A percentile compares a stretch with the other conserved stretches of the same genome.
Evolutionary conservation across 495 filamentous ascomycete species (phyloP).

Genomic region (Trichoderma reesei): DNA sequence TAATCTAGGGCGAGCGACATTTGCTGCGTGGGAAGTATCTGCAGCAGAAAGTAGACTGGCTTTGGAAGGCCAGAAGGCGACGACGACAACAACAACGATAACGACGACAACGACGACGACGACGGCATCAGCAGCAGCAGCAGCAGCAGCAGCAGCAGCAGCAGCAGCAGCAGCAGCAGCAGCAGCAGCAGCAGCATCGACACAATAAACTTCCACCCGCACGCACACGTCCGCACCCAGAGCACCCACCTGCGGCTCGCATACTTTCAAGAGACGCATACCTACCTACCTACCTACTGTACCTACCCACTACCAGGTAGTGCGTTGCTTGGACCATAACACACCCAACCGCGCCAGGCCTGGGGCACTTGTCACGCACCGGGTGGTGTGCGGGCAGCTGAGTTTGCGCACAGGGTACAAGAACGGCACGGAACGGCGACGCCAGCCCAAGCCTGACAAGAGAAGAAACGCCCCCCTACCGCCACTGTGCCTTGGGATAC

Average conservation of each 20-base stretch:
- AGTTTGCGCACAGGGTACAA: conserved; percentile 3
- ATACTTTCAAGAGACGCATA: no score
- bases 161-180: neutral
- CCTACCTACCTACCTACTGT: no score
- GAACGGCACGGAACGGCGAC: neutral
- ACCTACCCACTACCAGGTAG: neutral
- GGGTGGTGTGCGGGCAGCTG: conserved; percentile 3
- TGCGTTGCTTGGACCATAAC: neutral
- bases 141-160: neutral
- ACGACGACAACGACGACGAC: no score
- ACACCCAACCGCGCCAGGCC: neutral
- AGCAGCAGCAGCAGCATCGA: no score
- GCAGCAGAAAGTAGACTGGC: no score
- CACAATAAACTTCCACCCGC: no score
- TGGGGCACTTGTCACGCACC: neutral
- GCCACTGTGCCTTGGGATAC: neutral
- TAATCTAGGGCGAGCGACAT: no score
- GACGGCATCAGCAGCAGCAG: neutral
- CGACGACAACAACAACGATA: neutral
- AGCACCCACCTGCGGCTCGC: no score
- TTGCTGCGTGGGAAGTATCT: no score
- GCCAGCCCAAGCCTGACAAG: neutral
- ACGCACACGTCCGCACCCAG: no score
- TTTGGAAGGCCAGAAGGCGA: neutral
- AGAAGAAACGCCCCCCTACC: neutral